Percentiles rank a stretch among this genome's conserved stretches.
Evolutionary conservation across 495 filamentous ascomycete species (phyloP).

Genomic region (Rhizodiscina lignyota): DNA sequence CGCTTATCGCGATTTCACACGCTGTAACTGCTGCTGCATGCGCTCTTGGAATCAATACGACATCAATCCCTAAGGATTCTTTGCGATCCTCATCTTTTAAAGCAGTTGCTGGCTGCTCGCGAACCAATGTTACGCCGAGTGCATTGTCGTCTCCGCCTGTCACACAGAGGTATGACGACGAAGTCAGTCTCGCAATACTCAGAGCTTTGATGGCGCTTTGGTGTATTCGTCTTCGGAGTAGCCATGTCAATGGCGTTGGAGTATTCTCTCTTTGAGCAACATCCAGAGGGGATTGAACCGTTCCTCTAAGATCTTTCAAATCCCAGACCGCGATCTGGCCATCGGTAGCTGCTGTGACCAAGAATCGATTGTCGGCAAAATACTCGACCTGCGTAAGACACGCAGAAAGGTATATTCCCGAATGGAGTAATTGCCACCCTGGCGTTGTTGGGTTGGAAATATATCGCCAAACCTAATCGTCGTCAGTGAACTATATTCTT

Average conservation of each 20-base stretch:
- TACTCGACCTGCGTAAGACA: slow-evolving; percentile 58
- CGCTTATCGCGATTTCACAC: slow-evolving; percentile 22
- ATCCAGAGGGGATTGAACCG: not conserved
- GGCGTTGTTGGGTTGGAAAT: slow-evolving; percentile 14
- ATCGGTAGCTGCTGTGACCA: slow-evolving; percentile 47
- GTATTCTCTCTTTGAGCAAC: too few species aligned
- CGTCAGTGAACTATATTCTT: not conserved
- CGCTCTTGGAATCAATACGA: slow-evolving; percentile 44
- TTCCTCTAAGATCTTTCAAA: not conserved
- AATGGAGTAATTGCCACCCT: slow-evolving; percentile 37
- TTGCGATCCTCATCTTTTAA: slow-evolving; percentile 4
- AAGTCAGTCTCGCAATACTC: slow-evolving; percentile 10
- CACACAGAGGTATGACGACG: slow-evolving; percentile 30
- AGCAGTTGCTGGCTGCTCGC: too few species aligned
- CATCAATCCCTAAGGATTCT: not conserved
- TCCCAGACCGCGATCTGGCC: slow-evolving; percentile 42
- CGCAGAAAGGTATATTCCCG: slow-evolving; percentile 53
- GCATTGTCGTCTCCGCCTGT: slow-evolving; percentile 79
- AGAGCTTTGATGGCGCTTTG: slow-evolving; percentile 60
- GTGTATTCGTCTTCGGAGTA: slow-evolving; percentile 33
- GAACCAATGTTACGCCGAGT: slow-evolving; percentile 38
- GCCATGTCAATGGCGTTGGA: not conserved
- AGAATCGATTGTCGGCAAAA: slow-evolving; percentile 24
- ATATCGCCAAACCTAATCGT: slow-evolving; percentile 39
- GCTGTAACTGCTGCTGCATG: slow-evolving; percentile 72